phyloP scores from a whole-genome alignment of 1,284 basidiomycete species.

The Coniferiporia sulphurascens region DNA sequence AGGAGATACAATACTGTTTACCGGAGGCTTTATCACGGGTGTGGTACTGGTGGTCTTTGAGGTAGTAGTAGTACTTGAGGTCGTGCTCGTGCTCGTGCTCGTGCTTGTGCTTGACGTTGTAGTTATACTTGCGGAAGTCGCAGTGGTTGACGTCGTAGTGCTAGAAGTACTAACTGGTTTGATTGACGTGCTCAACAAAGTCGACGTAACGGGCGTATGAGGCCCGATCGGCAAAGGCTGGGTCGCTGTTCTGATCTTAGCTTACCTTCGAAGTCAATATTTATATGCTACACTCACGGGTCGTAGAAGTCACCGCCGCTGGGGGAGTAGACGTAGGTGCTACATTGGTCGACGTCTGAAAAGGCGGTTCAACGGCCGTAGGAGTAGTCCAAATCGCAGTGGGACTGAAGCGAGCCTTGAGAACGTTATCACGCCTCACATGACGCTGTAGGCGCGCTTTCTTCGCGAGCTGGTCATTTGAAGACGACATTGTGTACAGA shows the following conservation, averaged over 20 bases:
- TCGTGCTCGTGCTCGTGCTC: conserved; percentile 1
- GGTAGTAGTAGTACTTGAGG: background rate
- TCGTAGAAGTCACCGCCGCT: background rate
- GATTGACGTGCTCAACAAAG: background rate
- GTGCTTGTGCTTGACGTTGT: background rate
- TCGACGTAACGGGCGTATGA: background rate
- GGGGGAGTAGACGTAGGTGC: background rate
- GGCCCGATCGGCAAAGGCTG: background rate
- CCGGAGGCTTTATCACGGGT: background rate
- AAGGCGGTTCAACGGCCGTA: background rate
- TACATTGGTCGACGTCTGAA: background rate
- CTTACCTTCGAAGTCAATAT: background rate
- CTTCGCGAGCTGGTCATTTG: background rate
- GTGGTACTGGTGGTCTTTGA: background rate
- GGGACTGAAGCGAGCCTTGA: background rate
- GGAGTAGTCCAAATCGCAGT: background rate
- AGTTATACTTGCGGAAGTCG: background rate
- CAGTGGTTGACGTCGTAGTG: conserved; percentile 1
- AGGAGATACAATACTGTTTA: background rate
- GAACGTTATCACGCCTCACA: conserved; percentile 4
- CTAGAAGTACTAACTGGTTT: background rate
- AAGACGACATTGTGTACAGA: background rate
- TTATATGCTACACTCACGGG: background rate
- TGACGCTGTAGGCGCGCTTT: conserved; percentile 8
- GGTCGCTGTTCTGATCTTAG: background rate